phyloP scores from a whole-genome alignment of 345 rosid genomes.

The Arabis alpina region DNA sequence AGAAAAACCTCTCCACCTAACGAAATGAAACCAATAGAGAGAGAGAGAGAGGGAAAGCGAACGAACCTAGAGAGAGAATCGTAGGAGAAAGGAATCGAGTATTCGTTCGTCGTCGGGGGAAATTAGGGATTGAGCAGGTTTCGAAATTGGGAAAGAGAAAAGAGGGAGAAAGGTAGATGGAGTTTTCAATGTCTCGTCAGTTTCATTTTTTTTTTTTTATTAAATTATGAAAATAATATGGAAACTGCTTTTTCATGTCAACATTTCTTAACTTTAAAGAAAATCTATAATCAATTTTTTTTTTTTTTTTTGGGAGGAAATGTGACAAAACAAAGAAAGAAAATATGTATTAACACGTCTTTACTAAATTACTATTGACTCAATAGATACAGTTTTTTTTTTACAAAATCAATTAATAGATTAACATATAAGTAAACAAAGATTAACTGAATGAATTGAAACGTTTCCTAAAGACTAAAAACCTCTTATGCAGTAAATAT shows the following conservation, averaged over 20 bases:
- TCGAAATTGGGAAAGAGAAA: conserved; percentile 18
- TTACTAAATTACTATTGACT: conserved; percentile 2
- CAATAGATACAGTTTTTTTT: conserved; percentile 1
- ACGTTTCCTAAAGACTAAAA: neutral
- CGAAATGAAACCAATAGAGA: conserved; percentile 29
- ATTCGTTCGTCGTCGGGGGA: conserved; percentile 19
- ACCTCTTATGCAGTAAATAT: neutral
- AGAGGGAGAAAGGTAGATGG: conserved; percentile 34
- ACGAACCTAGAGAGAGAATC: conserved; percentile 28
- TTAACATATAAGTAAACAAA: conserved; percentile 12
- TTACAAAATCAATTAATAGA: conserved; percentile 13
- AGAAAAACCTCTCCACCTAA: neutral
- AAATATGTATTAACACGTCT: conserved; percentile 32
- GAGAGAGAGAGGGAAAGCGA: conserved; percentile 34
- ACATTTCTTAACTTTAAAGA: conserved; percentile 47
- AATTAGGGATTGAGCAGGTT: conserved; percentile 47
- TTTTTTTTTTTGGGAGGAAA: neutral
- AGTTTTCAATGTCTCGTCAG: conserved; percentile 28
- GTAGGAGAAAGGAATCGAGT: conserved; percentile 33
- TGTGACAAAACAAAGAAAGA: neutral
- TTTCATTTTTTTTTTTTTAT: neutral
- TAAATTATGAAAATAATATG: conserved; percentile 4
- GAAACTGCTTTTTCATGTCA: conserved; percentile 22
- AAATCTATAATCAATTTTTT: conserved; percentile 28
- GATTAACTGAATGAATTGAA: neutral